Percentiles rank a stretch among this genome's conserved stretches.
Evolutionary conservation across 331 rosid genomes (phyloP).

Genomic region (Malus hybrid): DNA sequence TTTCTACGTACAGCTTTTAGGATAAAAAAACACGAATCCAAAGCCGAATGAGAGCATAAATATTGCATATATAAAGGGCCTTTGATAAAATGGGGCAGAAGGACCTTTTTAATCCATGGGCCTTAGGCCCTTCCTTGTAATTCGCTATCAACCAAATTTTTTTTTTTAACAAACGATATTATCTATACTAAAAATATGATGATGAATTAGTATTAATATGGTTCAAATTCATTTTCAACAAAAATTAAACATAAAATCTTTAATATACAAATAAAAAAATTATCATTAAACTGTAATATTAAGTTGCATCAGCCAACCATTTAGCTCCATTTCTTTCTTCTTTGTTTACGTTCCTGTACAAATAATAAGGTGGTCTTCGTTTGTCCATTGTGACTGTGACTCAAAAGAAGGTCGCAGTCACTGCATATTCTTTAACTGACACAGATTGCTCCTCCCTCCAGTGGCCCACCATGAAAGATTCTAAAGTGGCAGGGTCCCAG

Average conservation of each 20-base stretch:
- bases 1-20: neutral
- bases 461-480: neutral
- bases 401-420: neutral
- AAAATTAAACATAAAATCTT: too few relatives aligned
- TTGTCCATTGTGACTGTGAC: neutral
- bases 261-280: too few relatives aligned
- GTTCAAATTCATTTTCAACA: too few relatives aligned
- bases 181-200: accelerated
- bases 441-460: neutral
- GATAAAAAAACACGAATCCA: too few relatives aligned
- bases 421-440: neutral
- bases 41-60: neutral
- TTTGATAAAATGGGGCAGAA: neutral
- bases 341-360: too few relatives aligned
- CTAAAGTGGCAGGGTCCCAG: neutral
- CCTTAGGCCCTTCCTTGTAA: neutral
- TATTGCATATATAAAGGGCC: neutral
- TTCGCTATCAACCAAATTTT: neutral
- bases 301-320: accelerated
- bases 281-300: too few relatives aligned
- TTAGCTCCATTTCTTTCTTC: neutral
- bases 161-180: too few relatives aligned
- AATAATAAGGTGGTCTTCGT: too few relatives aligned
- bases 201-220: accelerated
- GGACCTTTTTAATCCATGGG: neutral